These are phyloP conservation scores for Rutstroemia sp. DNA, from an alignment of 2,329 filamentous ascomycete species.

Conservation along the genomic window DNA sequence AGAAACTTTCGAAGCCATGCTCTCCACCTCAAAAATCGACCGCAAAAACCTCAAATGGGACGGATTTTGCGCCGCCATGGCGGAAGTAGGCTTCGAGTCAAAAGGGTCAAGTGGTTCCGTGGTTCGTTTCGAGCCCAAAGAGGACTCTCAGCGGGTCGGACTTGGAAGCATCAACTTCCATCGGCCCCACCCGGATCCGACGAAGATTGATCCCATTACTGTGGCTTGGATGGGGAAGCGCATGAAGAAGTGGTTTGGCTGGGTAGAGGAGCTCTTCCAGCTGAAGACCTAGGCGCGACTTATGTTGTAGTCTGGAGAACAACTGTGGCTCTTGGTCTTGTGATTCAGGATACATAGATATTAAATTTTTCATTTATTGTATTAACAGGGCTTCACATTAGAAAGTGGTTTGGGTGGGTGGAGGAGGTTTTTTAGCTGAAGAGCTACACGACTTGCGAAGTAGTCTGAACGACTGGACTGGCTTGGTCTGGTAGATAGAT, in stretches of 20 bases:
- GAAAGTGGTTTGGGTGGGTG: no score
- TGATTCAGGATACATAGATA: no score
- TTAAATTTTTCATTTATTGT: no score
- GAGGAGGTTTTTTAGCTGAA: no score
- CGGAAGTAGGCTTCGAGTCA: slow-evolving; percentile 7
- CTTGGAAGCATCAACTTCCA: slow-evolving; percentile 13
- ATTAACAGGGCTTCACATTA: no score
- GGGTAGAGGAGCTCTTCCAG: neutral
- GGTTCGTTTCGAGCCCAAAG: slow-evolving; percentile 3
- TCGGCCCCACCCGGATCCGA: slow-evolving; percentile 10
- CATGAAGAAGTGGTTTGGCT: slow-evolving; percentile 13
- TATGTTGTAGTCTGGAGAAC: no score
- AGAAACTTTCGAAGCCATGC: neutral
- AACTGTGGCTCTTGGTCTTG: no score
- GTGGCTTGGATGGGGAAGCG: slow-evolving; percentile 7
- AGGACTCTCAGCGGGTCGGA: slow-evolving; percentile 2
- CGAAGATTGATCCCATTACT: slow-evolving; percentile 7
- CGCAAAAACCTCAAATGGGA: slow-evolving; percentile 6
- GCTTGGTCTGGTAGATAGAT: no score
- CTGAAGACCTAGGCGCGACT: neutral
- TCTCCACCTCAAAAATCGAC: neutral
- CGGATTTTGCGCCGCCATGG: slow-evolving; percentile 7
- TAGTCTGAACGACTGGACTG: no score
- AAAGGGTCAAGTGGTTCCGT: slow-evolving; percentile 1
- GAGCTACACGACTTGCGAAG: no score